Base-by-base conservation (phyloP, 1,284 basidiomycete genomes). In the Meripilus lineatus region DNA sequence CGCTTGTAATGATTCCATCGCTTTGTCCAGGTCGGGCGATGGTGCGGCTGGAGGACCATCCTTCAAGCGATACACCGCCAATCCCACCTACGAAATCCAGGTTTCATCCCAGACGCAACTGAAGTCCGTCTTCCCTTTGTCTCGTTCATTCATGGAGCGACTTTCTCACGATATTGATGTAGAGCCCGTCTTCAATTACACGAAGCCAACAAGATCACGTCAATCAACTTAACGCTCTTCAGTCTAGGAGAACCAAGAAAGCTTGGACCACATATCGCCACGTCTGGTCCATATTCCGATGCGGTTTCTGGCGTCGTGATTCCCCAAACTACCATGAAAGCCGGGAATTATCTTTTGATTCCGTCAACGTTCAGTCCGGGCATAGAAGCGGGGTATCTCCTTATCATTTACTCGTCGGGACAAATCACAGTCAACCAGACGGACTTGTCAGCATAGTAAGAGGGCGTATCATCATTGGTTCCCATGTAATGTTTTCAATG, bases 281-380 rank as follows among this genome's bases (percentile, higher is more conserved):
- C 87, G 0, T 89, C 89, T 0, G 89, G 90, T 2, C 75, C 84
- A 0, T 93, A 92, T 56, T 75, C 79, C 17, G 88, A 93, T 51
- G 68, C 75, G 0, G 64, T 80, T 11, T 75, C 80, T 1, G 89
- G 88, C 0, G 88, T 84, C 1, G 72, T 72, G n/a, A 84, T 81
- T 2, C 72, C 76, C 1, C 67, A 70, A 23, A 62, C 70, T 7
- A 64, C 69, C 22, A 50, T 89, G 23, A 65, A 67, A 8, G 62
- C 77, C 2, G 89, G 87, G 3, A 75, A 69, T 45, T 93, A 93
- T 61, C 68, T 81, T 50, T 62, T 84, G 14, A 71, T 93, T 2
- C 84, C 85, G 1, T 89, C 85, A 10, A 88, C 86, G 1, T 89
- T 81, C 58, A 72, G 74, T 32, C 70, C 76, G 1, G 81, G 79